Base-by-base conservation (phyloP, 768 basidiomycete genomes). In the Termitomyces sp. region DNA sequence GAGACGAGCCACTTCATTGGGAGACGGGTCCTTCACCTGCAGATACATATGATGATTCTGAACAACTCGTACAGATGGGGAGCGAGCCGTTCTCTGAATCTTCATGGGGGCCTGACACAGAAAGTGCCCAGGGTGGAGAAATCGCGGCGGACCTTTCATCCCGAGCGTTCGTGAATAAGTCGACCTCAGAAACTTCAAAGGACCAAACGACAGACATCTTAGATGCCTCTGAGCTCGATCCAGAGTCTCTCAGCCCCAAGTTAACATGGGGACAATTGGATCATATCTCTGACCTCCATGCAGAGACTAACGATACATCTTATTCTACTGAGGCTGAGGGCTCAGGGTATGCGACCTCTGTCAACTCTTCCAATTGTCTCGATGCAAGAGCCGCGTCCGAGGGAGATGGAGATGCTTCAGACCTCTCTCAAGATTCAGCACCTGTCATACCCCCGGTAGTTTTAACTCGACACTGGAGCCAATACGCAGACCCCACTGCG, bases 401-500 rank as follows among this genome's bases (percentile, higher is more conserved):
- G 10, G 5, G 35, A 11, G 3, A 7, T 9, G 23, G 25, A 15
- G 25, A 7, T 23, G 16, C 16, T 25, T 7, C 1, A 32, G 47
- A 12, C 18, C 50, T 35, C 29, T 45, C 10, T 23, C 47, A n/a
- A 32, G 43, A 45, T n/a, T 29, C 31, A n/a, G 33, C 18, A 46
- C 29, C 2, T 29, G 44, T 46, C 3, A 63, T 62, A 40, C 62
- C 59, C n/a, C 63, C 64, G 50, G 56, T 62, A 41, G 60, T 63
- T 2, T 53, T 63, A 38, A 41, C 58, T 9, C 70, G 65, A 7
- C 74, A 76, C 49, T 78, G 76, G 76, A 71, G 68, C 29, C 70
- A 76, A 53, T 76, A 74, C 50, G 76, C 76, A 1, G 75, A 78
- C 53, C 74, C 75, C 3, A 48, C 56, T 23, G 72, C 71, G 3